Evolutionary conservation across 2,329 filamentous ascomycete genomes (phyloP).

Genomic region (Fusarium concolor): DNA sequence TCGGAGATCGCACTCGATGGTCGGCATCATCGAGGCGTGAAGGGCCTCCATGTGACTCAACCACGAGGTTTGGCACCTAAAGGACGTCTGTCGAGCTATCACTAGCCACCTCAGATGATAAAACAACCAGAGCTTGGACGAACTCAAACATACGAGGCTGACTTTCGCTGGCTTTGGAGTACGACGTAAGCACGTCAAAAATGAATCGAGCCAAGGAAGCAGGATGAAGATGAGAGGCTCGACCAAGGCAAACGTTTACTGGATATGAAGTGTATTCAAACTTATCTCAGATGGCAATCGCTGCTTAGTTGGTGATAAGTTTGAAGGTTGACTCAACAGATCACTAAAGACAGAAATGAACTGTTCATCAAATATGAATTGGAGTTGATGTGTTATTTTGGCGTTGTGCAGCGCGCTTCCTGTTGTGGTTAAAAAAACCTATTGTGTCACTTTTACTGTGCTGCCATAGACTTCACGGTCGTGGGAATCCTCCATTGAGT

Average conservation of each 20-base stretch:
- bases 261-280: neutral
- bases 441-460: no score
- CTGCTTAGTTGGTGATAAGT: neutral
- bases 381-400: no score
- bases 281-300: neutral
- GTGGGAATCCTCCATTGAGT: no score
- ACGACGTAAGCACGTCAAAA: neutral
- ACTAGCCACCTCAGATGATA: neutral
- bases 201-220: neutral
- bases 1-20: neutral
- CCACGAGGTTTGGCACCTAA: neutral
- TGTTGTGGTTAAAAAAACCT: no score
- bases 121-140: neutral
- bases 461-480: no score
- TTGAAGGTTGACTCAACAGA: neutral
- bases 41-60: neutral
- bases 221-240: neutral
- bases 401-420: no score
- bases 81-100: neutral
- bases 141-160: neutral
- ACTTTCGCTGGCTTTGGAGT: neutral
- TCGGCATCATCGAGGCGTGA: neutral
- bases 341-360: neutral
- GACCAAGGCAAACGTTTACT: neutral
- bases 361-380: constrained; percentile 41